Evolutionary conservation across 129 eudicot species (phyloP).

Genomic region (Artemisia annua): DNA sequence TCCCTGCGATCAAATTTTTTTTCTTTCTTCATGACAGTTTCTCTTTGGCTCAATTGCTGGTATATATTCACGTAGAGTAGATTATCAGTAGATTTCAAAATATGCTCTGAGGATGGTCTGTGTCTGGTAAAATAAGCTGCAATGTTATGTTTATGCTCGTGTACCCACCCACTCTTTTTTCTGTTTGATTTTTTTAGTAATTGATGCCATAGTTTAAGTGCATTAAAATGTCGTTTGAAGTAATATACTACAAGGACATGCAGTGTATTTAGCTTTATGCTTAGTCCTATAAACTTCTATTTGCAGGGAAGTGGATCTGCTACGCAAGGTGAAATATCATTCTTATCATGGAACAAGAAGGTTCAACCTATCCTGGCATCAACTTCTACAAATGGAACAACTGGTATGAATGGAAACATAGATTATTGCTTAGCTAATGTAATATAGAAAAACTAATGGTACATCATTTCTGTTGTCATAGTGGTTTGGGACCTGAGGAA

Average conservation of each 20-base stretch:
- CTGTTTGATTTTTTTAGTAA: not conserved
- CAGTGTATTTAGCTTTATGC: not conserved
- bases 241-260: not conserved
- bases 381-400: conserved; percentile 81
- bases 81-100: not conserved
- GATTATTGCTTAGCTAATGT: not conserved
- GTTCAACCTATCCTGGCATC: conserved; percentile 87
- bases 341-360: conserved; percentile 89
- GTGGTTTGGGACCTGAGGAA: conserved; percentile 98
- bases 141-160: not conserved
- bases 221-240: not conserved
- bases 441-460: conserved; percentile 22
- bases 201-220: not conserved
- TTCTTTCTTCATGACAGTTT: not conserved
- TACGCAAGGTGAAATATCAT: conserved; percentile 88
- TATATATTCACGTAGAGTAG: not conserved
- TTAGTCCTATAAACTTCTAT: conserved; percentile 12
- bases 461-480: conserved; percentile 34
- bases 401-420: conserved; percentile 45
- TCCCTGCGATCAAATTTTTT: not conserved
- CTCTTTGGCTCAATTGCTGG: not conserved
- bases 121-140: not conserved
- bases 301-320: conserved; percentile 92
- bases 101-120: not conserved
- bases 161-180: not conserved